Percentiles rank a stretch among this genome's conserved stretches.
Conservation (phyloP, 352 stramenopile species). For the Hyaloperonospora arabidopsidis region DNA sequence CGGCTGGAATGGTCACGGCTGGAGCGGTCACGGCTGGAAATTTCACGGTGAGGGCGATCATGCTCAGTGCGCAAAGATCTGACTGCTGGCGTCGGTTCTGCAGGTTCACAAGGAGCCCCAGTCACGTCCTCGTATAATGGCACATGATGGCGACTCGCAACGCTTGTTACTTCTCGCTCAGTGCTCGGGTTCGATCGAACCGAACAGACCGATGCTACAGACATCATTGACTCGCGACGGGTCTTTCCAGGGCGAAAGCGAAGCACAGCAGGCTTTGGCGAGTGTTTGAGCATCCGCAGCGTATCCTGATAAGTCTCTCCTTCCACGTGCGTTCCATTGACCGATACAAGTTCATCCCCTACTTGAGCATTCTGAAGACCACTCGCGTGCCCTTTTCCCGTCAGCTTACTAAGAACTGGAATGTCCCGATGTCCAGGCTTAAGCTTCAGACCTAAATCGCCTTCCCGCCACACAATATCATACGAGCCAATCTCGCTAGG, state of each 20-base stretch:
- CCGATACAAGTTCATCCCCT: constrained; percentile 75
- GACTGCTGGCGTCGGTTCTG: constrained; percentile 3
- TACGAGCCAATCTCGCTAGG: constrained; percentile 61
- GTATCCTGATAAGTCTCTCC: constrained; percentile 78
- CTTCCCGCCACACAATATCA: constrained; percentile 84
- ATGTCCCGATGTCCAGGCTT: constrained; percentile 73
- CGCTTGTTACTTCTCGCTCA: constrained; percentile 31
- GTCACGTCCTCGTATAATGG: constrained; percentile 44
- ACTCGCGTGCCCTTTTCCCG: constrained; percentile 72
- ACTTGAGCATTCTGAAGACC: constrained; percentile 77
- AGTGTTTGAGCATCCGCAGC: constrained; percentile 82
- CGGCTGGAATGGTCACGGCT: neutral
- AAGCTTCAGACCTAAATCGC: constrained; percentile 77
- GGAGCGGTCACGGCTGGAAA: neutral
- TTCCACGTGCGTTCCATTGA: constrained; percentile 77
- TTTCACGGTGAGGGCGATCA: constrained; percentile 18
- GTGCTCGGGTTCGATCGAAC: constrained; percentile 52
- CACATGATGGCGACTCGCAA: constrained; percentile 38
- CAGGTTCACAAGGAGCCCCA: constrained; percentile 16
- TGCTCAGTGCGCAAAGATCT: constrained; percentile 10
- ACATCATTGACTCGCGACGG: constrained; percentile 57
- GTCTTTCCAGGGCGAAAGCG: constrained; percentile 61
- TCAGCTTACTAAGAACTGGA: constrained; percentile 77
- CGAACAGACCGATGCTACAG: constrained; percentile 43
- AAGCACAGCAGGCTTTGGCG: constrained; percentile 71